Percentiles rank a stretch among this genome's conserved stretches.
Conservation (phyloP, 2,329 filamentous ascomycete species). For the Diaporthe nobilis region DNA sequence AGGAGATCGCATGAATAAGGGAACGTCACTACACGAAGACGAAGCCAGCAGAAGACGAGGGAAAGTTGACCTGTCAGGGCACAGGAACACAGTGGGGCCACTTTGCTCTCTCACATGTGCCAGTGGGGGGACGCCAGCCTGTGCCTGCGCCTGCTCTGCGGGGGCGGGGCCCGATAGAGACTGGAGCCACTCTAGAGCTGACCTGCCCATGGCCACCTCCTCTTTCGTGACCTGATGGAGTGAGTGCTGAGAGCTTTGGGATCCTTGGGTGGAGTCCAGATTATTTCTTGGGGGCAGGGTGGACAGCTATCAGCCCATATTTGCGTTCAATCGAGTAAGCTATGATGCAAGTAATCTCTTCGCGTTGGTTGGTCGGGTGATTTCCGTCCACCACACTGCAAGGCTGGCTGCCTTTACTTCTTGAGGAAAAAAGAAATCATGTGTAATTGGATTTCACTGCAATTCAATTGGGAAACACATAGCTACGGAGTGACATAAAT, state of each 20-base stretch:
- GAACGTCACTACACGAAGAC: constrained; percentile 9
- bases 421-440: neutral
- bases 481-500: neutral
- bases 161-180: constrained; percentile 13
- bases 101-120: neutral
- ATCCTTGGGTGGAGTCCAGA: neutral
- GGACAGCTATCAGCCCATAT: neutral
- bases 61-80: constrained; percentile 10
- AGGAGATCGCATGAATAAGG: constrained; percentile 25
- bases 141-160: neutral
- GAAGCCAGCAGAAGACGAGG: neutral
- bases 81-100: constrained; percentile 5
- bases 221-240: neutral
- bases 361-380: constrained; percentile 12
- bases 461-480: neutral
- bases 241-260: neutral
- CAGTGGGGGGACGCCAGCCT: neutral
- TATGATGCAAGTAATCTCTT: constrained; percentile 25
- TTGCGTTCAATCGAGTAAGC: neutral
- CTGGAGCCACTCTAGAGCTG: constrained; percentile 33
- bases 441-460: neutral
- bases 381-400: too few relatives aligned
- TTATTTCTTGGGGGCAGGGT: neutral
- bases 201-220: constrained; percentile 22
- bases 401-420: neutral